Evolutionary conservation across 1,284 basidiomycete species (phyloP).

Genomic region (Boletus mariae): DNA sequence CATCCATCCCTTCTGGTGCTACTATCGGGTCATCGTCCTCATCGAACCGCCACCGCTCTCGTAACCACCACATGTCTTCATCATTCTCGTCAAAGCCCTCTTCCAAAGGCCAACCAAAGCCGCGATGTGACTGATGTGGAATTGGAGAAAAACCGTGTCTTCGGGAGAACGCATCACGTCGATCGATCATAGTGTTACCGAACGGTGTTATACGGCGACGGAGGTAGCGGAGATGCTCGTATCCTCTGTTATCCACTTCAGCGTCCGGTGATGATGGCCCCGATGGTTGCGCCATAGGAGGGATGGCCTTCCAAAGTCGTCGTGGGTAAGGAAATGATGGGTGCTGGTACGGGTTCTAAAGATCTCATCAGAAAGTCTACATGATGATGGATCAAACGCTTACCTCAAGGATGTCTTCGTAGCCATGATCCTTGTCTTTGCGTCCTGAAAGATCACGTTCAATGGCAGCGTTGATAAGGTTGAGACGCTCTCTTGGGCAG

Average conservation of each 20-base stretch:
- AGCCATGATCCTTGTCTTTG: slow-evolving; percentile 75
- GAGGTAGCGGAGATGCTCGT: slow-evolving; percentile 47
- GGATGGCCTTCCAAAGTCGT: slow-evolving; percentile 61
- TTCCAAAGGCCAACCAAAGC: slow-evolving; percentile 20
- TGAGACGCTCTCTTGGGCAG: slow-evolving; percentile 63
- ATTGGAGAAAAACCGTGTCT: slow-evolving; percentile 26
- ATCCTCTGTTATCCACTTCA: slow-evolving; percentile 31
- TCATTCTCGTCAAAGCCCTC: slow-evolving; percentile 38
- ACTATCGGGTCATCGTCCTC: slow-evolving; percentile 54
- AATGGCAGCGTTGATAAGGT: slow-evolving; percentile 59
- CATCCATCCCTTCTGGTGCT: slow-evolving; percentile 61
- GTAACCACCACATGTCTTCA: slow-evolving; percentile 42
- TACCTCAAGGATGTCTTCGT: slow-evolving; percentile 86
- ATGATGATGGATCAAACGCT: slow-evolving; percentile 21
- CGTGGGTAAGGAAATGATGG: slow-evolving; percentile 46
- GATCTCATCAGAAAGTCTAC: slow-evolving; percentile 1
- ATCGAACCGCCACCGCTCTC: slow-evolving; percentile 71
- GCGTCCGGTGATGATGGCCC: slow-evolving; percentile 35
- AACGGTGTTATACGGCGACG: slow-evolving; percentile 79
- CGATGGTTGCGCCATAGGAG: slow-evolving; percentile 33
- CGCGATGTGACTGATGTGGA: not conserved
- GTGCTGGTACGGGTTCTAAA: slow-evolving; percentile 61
- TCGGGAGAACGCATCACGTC: slow-evolving; percentile 45
- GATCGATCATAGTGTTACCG: slow-evolving; percentile 77
- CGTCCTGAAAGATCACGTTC: slow-evolving; percentile 64